A percentile compares a stretch with the other conserved stretches of the same genome.
Evolutionary conservation across 1,284 basidiomycete species (phyloP).

Genomic region (Rhodofomes roseus): DNA sequence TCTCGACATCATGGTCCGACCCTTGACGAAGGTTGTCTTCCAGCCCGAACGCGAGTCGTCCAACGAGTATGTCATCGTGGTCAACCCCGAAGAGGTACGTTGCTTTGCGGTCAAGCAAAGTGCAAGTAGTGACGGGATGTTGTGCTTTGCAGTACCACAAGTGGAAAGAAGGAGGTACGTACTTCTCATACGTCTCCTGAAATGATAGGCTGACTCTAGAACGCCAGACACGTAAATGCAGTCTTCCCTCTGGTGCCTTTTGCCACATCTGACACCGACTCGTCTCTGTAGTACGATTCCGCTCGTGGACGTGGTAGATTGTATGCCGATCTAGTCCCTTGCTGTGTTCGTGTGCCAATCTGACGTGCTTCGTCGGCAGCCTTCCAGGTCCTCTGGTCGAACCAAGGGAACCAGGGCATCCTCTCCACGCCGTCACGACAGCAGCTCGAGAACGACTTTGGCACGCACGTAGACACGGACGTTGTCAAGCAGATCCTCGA

Average conservation of each 20-base stretch:
- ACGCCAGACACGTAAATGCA: constrained; percentile 60
- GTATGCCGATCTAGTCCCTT: constrained; percentile 43
- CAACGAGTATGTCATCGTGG: constrained; percentile 68
- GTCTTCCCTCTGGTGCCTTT: constrained; percentile 4
- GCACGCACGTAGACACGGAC: constrained; percentile 59
- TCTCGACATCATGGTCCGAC: constrained; percentile 20
- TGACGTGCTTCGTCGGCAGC: constrained; percentile 34
- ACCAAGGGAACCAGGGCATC: constrained; percentile 69
- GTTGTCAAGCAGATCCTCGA: constrained; percentile 56
- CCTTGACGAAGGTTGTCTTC: constrained; percentile 68
- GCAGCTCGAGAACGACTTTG: constrained; percentile 71
- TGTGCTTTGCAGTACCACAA: constrained; percentile 55
- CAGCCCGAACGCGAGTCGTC: constrained; percentile 67
- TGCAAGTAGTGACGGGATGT: constrained; percentile 9
- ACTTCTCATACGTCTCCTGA: background rate
- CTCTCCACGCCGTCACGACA: constrained; percentile 72
- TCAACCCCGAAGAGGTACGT: constrained; percentile 63
- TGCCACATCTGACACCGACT: constrained; percentile 8
- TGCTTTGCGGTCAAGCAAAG: constrained; percentile 7
- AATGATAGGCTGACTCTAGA: constrained; percentile 16
- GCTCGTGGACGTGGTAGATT: constrained; percentile 68
- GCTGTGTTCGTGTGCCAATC: too few relatives aligned
- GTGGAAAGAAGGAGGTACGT: constrained; percentile 74
- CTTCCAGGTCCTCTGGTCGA: constrained; percentile 49
- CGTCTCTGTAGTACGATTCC: constrained; percentile 51